Evolutionary conservation across 176 grass and related monocot species (phyloP), one percentile per base, ranked within the genome.

Genomic region (Zoysia pacifica): DNA sequence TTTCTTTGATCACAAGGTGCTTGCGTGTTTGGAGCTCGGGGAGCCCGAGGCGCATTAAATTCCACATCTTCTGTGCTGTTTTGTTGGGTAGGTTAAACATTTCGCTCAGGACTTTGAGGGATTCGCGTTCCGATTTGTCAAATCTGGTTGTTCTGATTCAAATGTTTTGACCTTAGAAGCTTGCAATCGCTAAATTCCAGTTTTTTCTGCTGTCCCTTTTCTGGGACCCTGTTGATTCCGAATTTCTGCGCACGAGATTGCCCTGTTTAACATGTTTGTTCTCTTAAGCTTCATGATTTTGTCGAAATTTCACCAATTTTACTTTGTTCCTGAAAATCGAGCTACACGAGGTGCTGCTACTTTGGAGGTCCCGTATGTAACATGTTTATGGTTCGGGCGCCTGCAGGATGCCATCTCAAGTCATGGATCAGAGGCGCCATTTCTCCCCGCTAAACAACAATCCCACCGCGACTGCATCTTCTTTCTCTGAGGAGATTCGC

Each of bases 391-490:
- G 69, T 75, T 11, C 55, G n/a, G 56, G 36, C 44, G 37, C 58
- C 66, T 52, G 44, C 74, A 88, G 82, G 79, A 88, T 93, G 91
- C 88, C 87, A 90, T 90, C 91, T 83, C 76, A 81, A 69, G 51
- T 61, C 69, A 93, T 93, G 89, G 89, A 97, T 84, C 91, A 90
- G 72, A 90, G 89, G 67, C 87, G 87, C 80, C 81, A 74, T 42
- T 41, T 69, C 52, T 64, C 85, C 52, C 75, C 68, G 80, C 83
- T 80, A 28, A 28, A 28, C 78, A 46, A 61, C 71, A 80, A 85
- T 55, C 75, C 79, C 67, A 80, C 78, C 15, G 4, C 75, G 67
- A 48, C 85, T 5, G 54, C 86, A 28, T 91, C 94, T 43, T 97
- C 94, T 70, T 93, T 86, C 79, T 81, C 87, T 16, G 87, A 97